These are phyloP conservation scores for Metarhizium guizhouense DNA, from an alignment of 2,329 filamentous ascomycete species.

Conservation along the genomic window DNA sequence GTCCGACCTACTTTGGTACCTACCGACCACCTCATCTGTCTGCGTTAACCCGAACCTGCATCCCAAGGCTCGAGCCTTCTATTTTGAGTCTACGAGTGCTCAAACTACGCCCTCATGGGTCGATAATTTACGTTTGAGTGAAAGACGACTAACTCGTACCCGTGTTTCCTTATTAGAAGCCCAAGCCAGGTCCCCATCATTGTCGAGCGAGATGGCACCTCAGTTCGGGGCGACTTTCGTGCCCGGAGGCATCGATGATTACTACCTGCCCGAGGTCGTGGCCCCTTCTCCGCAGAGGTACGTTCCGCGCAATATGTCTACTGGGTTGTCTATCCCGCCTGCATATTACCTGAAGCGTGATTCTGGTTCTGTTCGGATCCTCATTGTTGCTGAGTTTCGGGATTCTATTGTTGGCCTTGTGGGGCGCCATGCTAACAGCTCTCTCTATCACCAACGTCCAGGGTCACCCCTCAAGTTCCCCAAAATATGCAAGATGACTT, in stretches of 20 bases:
- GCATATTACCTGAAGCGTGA: neutral
- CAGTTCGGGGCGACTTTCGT: conserved; percentile 48
- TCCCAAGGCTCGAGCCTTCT: neutral
- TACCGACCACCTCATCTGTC: neutral
- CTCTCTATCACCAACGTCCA: conserved; percentile 32
- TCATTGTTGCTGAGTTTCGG: neutral
- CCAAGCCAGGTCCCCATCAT: conserved; percentile 12
- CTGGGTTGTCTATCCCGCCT: neutral
- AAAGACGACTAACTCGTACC: neutral
- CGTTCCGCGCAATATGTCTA: conserved; percentile 17
- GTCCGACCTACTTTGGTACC: neutral
- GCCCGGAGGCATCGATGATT: conserved; percentile 49
- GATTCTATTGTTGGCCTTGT: conserved; percentile 10
- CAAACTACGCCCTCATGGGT: neutral
- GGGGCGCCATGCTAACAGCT: conserved; percentile 27
- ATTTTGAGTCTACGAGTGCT: neutral
- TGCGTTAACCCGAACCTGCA: neutral
- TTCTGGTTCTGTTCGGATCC: conserved; percentile 16
- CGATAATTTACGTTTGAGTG: neutral
- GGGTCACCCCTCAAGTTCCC: conserved; percentile 90
- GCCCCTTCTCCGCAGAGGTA: conserved; percentile 50
- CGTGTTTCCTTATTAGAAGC: neutral
- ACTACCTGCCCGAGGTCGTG: conserved; percentile 51
- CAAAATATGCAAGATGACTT: conserved; percentile 95
- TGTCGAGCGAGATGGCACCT: conserved; percentile 14